Conservation (phyloP, 1,284 basidiomycete species). For the Cutaneotrichosporon spelunceum region DNA sequence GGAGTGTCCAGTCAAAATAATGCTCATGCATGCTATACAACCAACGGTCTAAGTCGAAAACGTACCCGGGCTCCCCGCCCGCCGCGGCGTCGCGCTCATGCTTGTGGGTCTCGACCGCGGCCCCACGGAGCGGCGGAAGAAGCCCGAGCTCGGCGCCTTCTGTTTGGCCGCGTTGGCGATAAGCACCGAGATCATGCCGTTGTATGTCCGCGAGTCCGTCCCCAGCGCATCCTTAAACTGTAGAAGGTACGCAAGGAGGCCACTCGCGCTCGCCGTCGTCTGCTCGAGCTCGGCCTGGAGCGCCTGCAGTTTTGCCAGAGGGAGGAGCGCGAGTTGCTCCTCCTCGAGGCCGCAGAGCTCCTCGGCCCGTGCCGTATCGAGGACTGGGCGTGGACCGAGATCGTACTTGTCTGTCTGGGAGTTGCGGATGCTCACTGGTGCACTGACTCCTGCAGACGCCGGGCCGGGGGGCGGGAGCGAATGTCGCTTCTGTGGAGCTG, state of each 20-base stretch:
- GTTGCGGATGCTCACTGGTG: conserved; percentile 43
- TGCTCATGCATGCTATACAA: not conserved
- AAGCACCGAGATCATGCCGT: conserved; percentile 52
- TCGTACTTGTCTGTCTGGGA: conserved; percentile 57
- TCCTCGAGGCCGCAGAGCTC: conserved; percentile 64
- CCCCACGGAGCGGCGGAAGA: conserved; percentile 36
- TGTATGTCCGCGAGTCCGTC: conserved; percentile 61
- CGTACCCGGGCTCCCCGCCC: conserved; percentile 11
- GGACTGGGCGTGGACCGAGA: conserved; percentile 65
- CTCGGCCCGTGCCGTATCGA: conserved; percentile 64
- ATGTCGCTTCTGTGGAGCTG: not conserved
- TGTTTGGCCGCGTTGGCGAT: conserved; percentile 51
- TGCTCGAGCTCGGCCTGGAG: conserved; percentile 64
- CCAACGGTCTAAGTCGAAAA: conserved; percentile 4
- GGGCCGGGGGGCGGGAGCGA: conserved; percentile 13
- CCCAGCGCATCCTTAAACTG: conserved; percentile 78
- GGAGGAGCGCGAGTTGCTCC: conserved; percentile 65
- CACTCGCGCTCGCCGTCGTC: conserved; percentile 69
- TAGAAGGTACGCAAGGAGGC: conserved; percentile 70
- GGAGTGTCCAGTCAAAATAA: not conserved
- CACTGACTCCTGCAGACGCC: conserved; percentile 42
- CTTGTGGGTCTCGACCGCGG: conserved; percentile 14
- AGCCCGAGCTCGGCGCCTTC: conserved; percentile 34
- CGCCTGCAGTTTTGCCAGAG: conserved; percentile 63
- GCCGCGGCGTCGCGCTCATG: conserved; percentile 24